Evolutionary conservation across 371 early-diverging fungal genomes (phyloP).

Genomic region (Circinella minor): DNA sequence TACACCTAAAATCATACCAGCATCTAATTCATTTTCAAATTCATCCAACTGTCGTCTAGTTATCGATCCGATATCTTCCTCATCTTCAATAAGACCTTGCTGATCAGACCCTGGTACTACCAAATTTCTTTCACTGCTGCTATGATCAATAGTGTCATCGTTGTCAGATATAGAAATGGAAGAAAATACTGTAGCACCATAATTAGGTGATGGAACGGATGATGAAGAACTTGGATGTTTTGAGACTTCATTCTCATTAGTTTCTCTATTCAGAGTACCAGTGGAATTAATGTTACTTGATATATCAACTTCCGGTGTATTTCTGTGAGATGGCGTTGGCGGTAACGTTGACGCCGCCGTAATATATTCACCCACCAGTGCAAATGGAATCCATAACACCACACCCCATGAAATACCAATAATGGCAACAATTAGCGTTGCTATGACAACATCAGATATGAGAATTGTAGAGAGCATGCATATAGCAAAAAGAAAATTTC

Average conservation of each 20-base stretch:
- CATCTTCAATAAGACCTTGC: not conserved
- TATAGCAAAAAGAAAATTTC: constrained; percentile 50
- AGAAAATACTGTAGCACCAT: not conserved
- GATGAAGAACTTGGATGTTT: not conserved
- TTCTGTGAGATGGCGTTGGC: not conserved
- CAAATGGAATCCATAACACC: constrained; percentile 72
- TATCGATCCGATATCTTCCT: not conserved
- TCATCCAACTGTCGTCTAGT: not conserved
- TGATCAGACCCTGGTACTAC: no score
- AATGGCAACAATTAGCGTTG: constrained; percentile 57
- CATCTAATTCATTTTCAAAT: constrained; percentile 21
- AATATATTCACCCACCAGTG: constrained; percentile 68
- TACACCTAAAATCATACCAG: constrained; percentile 70
- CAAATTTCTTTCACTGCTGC: no score
- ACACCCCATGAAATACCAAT: constrained; percentile 71
- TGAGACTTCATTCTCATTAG: no score
- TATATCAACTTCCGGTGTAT: no score
- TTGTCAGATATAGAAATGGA: no score
- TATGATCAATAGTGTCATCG: no score
- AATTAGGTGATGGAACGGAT: not conserved
- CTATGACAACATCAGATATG: constrained; percentile 41
- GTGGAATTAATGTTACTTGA: no score
- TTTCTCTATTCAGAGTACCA: no score
- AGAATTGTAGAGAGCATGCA: constrained; percentile 55
- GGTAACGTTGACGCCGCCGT: not conserved